phyloP scores from a whole-genome alignment of 352 stramenopile genomes.

The Phytophthora multivora region DNA sequence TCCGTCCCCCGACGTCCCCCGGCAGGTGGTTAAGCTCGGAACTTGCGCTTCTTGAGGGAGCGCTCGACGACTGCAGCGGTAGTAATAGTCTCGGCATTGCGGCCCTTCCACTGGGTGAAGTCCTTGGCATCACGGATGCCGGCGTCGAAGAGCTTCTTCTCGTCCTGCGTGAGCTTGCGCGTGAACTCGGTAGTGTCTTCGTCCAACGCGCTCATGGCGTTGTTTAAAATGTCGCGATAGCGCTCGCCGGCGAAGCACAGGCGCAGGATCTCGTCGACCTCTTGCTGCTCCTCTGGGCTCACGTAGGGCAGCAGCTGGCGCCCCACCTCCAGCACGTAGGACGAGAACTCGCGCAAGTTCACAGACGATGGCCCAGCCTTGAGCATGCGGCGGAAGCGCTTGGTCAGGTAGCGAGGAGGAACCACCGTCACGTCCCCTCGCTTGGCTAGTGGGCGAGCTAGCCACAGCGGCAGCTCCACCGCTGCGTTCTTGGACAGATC shows the following conservation, averaged over 20 bases:
- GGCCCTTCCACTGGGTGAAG: slow-evolving; percentile 81
- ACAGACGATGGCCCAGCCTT: slow-evolving; percentile 75
- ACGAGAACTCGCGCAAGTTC: slow-evolving; percentile 79
- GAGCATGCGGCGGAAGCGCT: slow-evolving; percentile 81
- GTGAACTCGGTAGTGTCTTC: slow-evolving; percentile 89
- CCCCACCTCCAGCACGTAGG: slow-evolving; percentile 76
- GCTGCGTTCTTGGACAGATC: slow-evolving; percentile 50
- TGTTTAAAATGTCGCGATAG: slow-evolving; percentile 81
- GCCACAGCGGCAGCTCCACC: slow-evolving; percentile 83
- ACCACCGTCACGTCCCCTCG: slow-evolving; percentile 62
- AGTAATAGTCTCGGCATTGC: slow-evolving; percentile 68
- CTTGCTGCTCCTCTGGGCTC: slow-evolving; percentile 42
- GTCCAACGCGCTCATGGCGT: slow-evolving; percentile 82
- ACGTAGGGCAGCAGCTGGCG: slow-evolving; percentile 64
- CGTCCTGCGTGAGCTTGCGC: slow-evolving; percentile 65
- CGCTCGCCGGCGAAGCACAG: slow-evolving; percentile 78
- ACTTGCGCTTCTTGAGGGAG: slow-evolving; percentile 68
- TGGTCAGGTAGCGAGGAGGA: slow-evolving; percentile 65
- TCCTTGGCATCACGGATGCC: slow-evolving; percentile 69
- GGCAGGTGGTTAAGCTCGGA: slow-evolving; percentile 19
- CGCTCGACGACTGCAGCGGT: slow-evolving; percentile 61
- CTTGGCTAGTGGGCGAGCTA: slow-evolving; percentile 56
- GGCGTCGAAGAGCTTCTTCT: slow-evolving; percentile 74
- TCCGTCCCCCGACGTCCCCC: too few species aligned
- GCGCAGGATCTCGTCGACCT: slow-evolving; percentile 82